Evolutionary conservation across 1,284 basidiomycete species (phyloP).

Genomic region (Trichosporon sp.): DNA sequence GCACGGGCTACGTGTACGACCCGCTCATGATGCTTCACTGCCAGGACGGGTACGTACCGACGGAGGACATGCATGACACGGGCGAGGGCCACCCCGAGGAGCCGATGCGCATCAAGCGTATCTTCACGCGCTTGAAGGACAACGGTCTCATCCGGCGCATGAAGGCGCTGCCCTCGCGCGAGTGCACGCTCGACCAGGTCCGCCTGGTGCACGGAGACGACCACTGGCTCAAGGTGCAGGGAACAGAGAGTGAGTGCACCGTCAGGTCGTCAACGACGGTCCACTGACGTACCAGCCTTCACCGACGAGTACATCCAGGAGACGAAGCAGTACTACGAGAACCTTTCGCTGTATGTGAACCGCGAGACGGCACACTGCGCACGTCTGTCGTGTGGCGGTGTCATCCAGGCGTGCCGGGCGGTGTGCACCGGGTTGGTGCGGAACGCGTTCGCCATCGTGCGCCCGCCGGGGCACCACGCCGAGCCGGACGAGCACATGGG

Average conservation of each 20-base stretch:
- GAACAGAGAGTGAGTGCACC: slow-evolving; percentile 50
- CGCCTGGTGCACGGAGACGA: slow-evolving; percentile 82
- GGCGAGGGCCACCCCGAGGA: slow-evolving; percentile 70
- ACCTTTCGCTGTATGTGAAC: slow-evolving; percentile 87
- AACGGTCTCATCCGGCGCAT: slow-evolving; percentile 66
- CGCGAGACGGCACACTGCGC: slow-evolving; percentile 79
- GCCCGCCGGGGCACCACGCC: slow-evolving; percentile 97
- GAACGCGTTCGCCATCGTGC: slow-evolving; percentile 90
- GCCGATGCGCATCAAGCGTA: slow-evolving; percentile 77
- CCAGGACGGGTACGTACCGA: slow-evolving; percentile 47
- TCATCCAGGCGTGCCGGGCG: slow-evolving; percentile 82
- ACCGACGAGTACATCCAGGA: slow-evolving; percentile 66
- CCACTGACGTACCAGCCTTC: slow-evolving; percentile 56
- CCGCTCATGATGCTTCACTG: slow-evolving; percentile 79
- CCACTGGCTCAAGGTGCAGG: slow-evolving; percentile 84
- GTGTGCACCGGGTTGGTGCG: slow-evolving; percentile 76
- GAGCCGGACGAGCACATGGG: slow-evolving; percentile 98
- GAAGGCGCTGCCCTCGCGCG: slow-evolving; percentile 70
- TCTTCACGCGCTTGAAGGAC: slow-evolving; percentile 63
- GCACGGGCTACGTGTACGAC: slow-evolving; percentile 81
- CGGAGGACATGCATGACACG: slow-evolving; percentile 50
- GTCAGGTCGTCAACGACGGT: not conserved
- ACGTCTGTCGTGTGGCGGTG: slow-evolving; percentile 85
- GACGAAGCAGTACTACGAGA: slow-evolving; percentile 75
- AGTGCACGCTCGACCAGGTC: slow-evolving; percentile 71